Evolutionary conservation across 352 stramenopile species (phyloP).

Genomic region (Plasmopara viticola): DNA sequence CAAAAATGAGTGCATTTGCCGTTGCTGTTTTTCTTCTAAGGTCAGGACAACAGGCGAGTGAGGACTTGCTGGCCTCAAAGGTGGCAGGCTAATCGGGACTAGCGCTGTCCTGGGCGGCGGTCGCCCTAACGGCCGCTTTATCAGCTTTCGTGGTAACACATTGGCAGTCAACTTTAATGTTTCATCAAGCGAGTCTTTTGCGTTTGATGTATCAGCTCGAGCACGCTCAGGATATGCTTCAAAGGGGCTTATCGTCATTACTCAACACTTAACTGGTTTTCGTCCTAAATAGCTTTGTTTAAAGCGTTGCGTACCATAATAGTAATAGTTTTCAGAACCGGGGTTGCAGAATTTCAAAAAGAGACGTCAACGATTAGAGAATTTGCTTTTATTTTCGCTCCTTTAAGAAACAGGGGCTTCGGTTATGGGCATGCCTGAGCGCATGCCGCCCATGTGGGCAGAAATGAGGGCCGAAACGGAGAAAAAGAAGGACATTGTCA

Average conservation of each 20-base stretch:
- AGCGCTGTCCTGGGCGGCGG: constrained; percentile 6
- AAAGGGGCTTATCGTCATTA: constrained; percentile 20
- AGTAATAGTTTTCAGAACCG: background rate
- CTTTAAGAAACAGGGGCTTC: constrained; percentile 16
- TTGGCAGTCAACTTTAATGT: constrained; percentile 1
- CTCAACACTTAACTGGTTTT: background rate
- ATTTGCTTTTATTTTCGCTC: background rate
- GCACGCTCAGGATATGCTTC: constrained; percentile 2
- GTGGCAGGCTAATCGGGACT: constrained; percentile 12
- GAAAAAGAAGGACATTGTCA: constrained; percentile 77
- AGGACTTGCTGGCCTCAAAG: constrained; percentile 18
- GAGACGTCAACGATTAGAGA: background rate
- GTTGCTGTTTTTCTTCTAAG: constrained; percentile 53
- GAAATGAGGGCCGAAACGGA: constrained; percentile 59
- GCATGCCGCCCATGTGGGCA: constrained; percentile 43
- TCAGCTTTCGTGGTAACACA: constrained; percentile 20
- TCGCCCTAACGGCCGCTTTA: constrained; percentile 27
- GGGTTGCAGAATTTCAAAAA: too few relatives aligned
- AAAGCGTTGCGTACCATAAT: background rate
- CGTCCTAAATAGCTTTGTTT: constrained; percentile 12
- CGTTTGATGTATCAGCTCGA: constrained; percentile 9
- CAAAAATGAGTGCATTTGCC: constrained; percentile 86
- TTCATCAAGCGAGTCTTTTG: constrained; percentile 10
- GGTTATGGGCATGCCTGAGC: constrained; percentile 23
- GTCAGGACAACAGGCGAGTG: constrained; percentile 19